phyloP scores from a whole-genome alignment of 169 alveolate species.

The Plasmodium inui region DNA sequence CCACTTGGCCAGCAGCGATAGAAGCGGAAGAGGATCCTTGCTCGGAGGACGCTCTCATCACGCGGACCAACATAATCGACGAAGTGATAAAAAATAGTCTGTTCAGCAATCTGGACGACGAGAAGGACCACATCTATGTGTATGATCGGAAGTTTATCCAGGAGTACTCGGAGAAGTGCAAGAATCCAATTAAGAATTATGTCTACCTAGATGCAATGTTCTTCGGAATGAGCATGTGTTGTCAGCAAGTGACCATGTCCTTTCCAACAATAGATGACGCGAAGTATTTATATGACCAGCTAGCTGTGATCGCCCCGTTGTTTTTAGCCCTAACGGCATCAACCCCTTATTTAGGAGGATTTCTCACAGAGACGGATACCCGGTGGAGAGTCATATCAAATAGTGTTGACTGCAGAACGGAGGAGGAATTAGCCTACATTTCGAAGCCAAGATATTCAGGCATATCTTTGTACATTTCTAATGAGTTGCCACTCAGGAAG shows the following conservation, averaged over 20 bases:
- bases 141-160: slow-evolving; percentile 53
- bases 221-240: slow-evolving; percentile 97
- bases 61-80: not conserved
- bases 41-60: not conserved
- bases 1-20: not conserved
- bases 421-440: slow-evolving; percentile 87
- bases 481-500: slow-evolving; percentile 81
- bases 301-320: slow-evolving; percentile 93
- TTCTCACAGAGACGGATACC: slow-evolving; percentile 92
- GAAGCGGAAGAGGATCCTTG: not conserved
- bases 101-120: slow-evolving; percentile 60
- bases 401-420: slow-evolving; percentile 95
- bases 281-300: slow-evolving; percentile 92
- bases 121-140: slow-evolving; percentile 44
- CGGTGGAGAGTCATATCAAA: slow-evolving; percentile 93
- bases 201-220: slow-evolving; percentile 96
- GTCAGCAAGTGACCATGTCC: slow-evolving; percentile 92
- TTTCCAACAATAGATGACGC: slow-evolving; percentile 90
- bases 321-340: slow-evolving; percentile 94
- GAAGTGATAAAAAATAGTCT: slow-evolving; percentile 46
- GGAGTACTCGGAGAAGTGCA: slow-evolving; percentile 54
- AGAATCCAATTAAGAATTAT: slow-evolving; percentile 86
- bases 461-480: slow-evolving; percentile 91
- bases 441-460: slow-evolving; percentile 93
- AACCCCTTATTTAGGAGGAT: slow-evolving; percentile 94